Evolutionary conservation across 306 rosid species (phyloP).

Genomic region (Cicer pinnatifidum): DNA sequence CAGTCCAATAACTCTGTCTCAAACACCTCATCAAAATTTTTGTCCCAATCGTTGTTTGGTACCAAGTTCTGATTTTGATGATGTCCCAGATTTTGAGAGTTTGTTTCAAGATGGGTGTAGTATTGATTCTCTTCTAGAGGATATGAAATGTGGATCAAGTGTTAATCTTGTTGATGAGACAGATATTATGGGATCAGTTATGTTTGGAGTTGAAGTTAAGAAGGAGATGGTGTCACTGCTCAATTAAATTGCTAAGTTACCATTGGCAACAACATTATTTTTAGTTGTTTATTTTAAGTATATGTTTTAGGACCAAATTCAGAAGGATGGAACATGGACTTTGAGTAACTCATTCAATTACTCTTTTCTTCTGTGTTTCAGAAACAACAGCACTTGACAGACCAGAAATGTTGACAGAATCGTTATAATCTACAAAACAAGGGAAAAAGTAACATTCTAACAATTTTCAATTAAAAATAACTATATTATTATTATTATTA

Average conservation of each 20-base stretch:
- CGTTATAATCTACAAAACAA: slow-evolving; percentile 4
- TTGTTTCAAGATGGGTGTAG: slow-evolving; percentile 62
- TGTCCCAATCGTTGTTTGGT: slow-evolving; percentile 47
- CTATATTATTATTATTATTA: too few species aligned
- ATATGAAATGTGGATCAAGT: slow-evolving; percentile 41
- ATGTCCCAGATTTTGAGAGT: slow-evolving; percentile 58
- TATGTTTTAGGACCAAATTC: not conserved
- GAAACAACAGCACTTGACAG: not conserved
- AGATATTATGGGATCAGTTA: slow-evolving; percentile 36
- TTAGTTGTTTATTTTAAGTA: not conserved
- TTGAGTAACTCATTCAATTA: not conserved
- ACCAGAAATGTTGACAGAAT: slow-evolving; percentile 8
- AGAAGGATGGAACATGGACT: slow-evolving; percentile 34
- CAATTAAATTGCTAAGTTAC: slow-evolving; percentile 30
- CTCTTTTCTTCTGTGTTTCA: slow-evolving; percentile 1
- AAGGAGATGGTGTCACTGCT: slow-evolving; percentile 65
- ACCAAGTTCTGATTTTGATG: slow-evolving; percentile 55
- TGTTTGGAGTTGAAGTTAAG: slow-evolving; percentile 56
- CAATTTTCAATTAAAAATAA: not conserved
- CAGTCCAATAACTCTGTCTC: slow-evolving; percentile 30
- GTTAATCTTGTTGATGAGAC: slow-evolving; percentile 11
- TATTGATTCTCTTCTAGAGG: slow-evolving; percentile 71
- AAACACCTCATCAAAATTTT: slow-evolving; percentile 16
- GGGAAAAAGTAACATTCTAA: not conserved
- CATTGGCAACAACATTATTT: slow-evolving; percentile 14